These are phyloP conservation scores for Sporothrix schenckii DNA, from an alignment of 2,329 filamentous ascomycete genomes.

Conservation along the genomic window DNA sequence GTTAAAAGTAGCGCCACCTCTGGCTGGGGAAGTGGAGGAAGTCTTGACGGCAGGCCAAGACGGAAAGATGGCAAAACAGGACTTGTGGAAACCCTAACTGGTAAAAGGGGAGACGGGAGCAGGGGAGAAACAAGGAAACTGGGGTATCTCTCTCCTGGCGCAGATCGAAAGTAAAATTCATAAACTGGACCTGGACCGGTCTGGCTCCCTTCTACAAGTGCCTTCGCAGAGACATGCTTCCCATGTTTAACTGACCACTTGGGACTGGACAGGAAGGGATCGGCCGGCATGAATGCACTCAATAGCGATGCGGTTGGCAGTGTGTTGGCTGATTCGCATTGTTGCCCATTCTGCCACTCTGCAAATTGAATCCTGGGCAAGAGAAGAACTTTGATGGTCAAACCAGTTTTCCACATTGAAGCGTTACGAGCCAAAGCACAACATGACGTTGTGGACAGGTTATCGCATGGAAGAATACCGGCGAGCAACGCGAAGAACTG, in stretches of 20 bases:
- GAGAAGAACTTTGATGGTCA: background rate
- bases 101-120: background rate
- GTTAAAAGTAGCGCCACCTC: constrained; percentile 12
- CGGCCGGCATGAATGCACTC: background rate
- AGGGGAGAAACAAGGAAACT: constrained; percentile 7
- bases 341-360: background rate
- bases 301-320: background rate
- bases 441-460: background rate
- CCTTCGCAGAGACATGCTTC: background rate
- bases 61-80: background rate
- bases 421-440: background rate
- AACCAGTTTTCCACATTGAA: background rate
- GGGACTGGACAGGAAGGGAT: background rate
- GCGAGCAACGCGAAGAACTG: constrained; percentile 21
- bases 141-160: background rate
- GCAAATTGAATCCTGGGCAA: background rate
- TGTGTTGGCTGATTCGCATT: background rate
- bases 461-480: background rate
- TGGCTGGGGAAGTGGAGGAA: constrained; percentile 24
- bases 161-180: background rate
- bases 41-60: background rate
- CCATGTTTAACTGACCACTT: background rate
- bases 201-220: background rate
- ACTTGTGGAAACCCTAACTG: background rate
- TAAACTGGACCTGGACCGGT: background rate